phyloP scores from a whole-genome alignment of 2,329 filamentous ascomycete species.

The Scedosporium boydii region DNA sequence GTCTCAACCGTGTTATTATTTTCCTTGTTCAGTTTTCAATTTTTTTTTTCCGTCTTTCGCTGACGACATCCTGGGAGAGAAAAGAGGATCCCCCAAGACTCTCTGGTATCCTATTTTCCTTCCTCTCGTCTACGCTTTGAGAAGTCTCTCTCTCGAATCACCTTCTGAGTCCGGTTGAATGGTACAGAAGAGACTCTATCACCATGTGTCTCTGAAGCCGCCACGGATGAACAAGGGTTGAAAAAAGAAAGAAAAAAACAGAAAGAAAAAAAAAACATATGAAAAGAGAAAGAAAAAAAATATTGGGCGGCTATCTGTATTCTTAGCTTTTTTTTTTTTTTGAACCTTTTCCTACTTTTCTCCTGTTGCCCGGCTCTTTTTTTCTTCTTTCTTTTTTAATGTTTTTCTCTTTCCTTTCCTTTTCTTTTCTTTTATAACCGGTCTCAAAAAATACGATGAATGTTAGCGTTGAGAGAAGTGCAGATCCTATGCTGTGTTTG shows the following conservation, averaged over 20 bases:
- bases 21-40: background rate
- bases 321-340: conserved; percentile 3
- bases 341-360: background rate
- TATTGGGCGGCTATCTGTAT: conserved; percentile 8
- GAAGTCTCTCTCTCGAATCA: background rate
- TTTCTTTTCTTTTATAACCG: background rate
- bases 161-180: too few species aligned
- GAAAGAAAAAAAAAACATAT: background rate
- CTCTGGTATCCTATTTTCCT: background rate
- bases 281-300: conserved; percentile 4
- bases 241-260: conserved; percentile 1
- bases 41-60: background rate
- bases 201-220: background rate
- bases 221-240: background rate
- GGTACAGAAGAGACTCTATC: too few species aligned
- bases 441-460: background rate
- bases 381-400: background rate
- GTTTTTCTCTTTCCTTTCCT: background rate
- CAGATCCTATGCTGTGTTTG: too few species aligned
- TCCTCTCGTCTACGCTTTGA: background rate
- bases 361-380: conserved; percentile 1
- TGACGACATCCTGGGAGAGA: background rate
- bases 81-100: background rate
- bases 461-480: background rate
- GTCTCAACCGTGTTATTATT: conserved; percentile 3